These are phyloP conservation scores for Pyrenopolyporus hunteri DNA, from an alignment of 495 filamentous ascomycete species.

Conservation along the genomic window DNA sequence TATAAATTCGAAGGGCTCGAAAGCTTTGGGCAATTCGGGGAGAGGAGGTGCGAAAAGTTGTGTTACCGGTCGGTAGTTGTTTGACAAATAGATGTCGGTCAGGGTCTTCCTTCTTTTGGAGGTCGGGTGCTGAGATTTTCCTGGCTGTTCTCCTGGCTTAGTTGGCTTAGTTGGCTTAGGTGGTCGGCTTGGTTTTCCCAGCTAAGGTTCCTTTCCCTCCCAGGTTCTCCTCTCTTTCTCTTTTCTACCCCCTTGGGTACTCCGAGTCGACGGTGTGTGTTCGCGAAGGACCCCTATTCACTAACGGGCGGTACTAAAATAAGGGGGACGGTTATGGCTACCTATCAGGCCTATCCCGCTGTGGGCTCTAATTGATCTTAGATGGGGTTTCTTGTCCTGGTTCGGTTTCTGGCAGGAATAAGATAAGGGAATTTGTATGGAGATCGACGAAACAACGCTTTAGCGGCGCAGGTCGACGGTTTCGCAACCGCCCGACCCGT, in stretches of 20 bases:
- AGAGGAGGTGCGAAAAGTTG: slow-evolving; percentile 1
- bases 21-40: background rate
- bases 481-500: background rate
- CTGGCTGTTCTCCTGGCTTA: background rate
- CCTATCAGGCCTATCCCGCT: slow-evolving; percentile 8
- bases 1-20: background rate
- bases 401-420: slow-evolving; percentile 32
- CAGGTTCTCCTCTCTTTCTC: slow-evolving; percentile 3
- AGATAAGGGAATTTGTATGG: slow-evolving; percentile 26
- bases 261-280: slow-evolving; percentile 3
- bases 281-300: slow-evolving; percentile 28
- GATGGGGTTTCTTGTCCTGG: slow-evolving; percentile 27
- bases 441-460: slow-evolving; percentile 25
- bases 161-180: no score
- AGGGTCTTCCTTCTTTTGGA: slow-evolving; percentile 8
- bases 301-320: slow-evolving; percentile 28
- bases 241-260: slow-evolving; percentile 4
- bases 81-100: slow-evolving; percentile 5
- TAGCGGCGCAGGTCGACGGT: slow-evolving; percentile 14
- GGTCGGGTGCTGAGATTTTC: slow-evolving; percentile 26
- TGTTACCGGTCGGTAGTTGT: slow-evolving; percentile 20
- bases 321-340: slow-evolving; percentile 17
- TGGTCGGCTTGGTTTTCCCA: no score
- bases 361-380: slow-evolving; percentile 32
- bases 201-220: background rate